Evolutionary conservation across 2,329 filamentous ascomycete genomes (phyloP), one percentile per base, ranked within the genome.

Genomic region (Alternaria triticimaculans): DNA sequence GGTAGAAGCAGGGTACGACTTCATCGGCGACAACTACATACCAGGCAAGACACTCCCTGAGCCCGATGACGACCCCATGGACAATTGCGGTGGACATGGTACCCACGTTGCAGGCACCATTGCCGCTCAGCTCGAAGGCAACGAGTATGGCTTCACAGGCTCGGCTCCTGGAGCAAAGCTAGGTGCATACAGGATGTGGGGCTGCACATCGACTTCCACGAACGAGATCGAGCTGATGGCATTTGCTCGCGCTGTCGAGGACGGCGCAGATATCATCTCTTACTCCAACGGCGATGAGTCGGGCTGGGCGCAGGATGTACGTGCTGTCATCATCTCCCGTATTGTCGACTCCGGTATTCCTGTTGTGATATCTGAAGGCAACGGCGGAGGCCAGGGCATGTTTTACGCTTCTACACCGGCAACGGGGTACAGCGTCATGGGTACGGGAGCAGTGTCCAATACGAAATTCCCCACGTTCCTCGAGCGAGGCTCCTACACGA

Each of bases 21-120:
- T 89, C 45, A 84, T 89, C 18, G 88, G 87, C 18, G 86, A 90
- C 58, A 80, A 78, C 57, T 78, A 75, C 25, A 67, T 62, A 43
- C 65, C 63, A 20, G 78, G 76, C 46, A 58, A 63, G 53, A 82
- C 81, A 65, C 78, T 71, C 1, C 82, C 82, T 9, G 63, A 77
- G 0, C 85, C 86, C 1, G 85, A 85, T 66, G 49, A 76, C 3
- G 84, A 87, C 65, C 88, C 87, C 20, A 55, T 63, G 3, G 85
- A 86, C 70, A 86, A 84, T 64, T 80, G 86, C 66, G 77, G 73
- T 3, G 88, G 88, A 3, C 88, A 90, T 75, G 88, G 88, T 28
- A 88, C 86, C 1, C 72, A 74, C 23, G 67, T 73, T 43, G 83
- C 87, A 2, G 89, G 89, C 30, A 89, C 88, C 64, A 84, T 91